phyloP scores from a whole-genome alignment of 768 basidiomycete genomes.

The Rhizopogon vinicolor region DNA sequence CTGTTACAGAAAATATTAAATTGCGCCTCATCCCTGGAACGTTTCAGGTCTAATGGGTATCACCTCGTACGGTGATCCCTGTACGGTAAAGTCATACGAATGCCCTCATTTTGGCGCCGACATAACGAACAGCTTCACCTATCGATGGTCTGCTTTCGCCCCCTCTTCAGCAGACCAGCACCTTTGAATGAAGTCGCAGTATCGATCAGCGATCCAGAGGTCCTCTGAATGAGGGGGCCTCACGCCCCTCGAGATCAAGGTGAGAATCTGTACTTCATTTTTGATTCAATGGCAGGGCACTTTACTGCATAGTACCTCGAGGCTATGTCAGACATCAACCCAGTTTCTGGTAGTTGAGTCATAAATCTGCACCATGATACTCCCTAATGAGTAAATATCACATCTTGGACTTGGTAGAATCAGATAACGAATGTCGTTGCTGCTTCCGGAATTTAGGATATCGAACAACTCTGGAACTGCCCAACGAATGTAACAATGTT shows the following conservation, averaged over 20 bases:
- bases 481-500: constrained; percentile 46
- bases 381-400: constrained; percentile 41
- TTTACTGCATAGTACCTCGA: constrained; percentile 20
- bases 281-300: constrained; percentile 13
- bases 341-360: neutral
- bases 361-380: constrained; percentile 21
- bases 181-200: constrained; percentile 16
- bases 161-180: constrained; percentile 19
- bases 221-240: constrained; percentile 1
- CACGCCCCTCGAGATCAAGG: no score
- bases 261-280: no score
- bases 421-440: constrained; percentile 15
- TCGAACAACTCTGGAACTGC: constrained; percentile 39
- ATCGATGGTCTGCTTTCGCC: constrained; percentile 8
- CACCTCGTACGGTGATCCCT: no score
- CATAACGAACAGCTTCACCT: constrained; percentile 12
- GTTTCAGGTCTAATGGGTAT: no score
- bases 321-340: neutral
- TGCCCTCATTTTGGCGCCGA: no score
- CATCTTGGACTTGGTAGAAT: constrained; percentile 16
- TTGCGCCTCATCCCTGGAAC: no score
- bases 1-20: no score
- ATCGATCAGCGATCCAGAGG: constrained; percentile 3
- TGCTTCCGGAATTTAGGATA: constrained; percentile 4
- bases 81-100: no score